Evolutionary conservation across 177 flowering plant species (phyloP).

Genomic region (Vitis hybrid): DNA sequence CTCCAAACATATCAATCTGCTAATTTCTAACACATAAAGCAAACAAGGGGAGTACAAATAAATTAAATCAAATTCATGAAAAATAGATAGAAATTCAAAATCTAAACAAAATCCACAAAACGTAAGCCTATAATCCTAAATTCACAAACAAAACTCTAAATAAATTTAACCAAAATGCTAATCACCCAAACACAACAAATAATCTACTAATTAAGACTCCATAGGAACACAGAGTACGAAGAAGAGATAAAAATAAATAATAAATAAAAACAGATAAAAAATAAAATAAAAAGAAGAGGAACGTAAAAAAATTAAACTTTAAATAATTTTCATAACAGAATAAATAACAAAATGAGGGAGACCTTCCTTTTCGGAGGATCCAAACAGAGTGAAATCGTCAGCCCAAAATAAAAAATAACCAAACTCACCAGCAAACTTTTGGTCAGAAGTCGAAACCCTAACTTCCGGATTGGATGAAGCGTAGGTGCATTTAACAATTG

Average conservation of each 20-base stretch:
- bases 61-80: slow-evolving; percentile 9
- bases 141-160: neutral
- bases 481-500: slow-evolving; percentile 34
- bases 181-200: neutral
- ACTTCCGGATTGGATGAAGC: slow-evolving; percentile 10
- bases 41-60: neutral
- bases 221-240: too few relatives aligned
- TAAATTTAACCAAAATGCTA: neutral
- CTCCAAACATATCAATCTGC: slow-evolving; percentile 57
- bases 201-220: neutral
- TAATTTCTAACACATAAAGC: slow-evolving; percentile 29
- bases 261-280: too few relatives aligned
- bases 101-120: neutral
- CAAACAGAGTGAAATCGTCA: too few relatives aligned
- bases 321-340: too few relatives aligned
- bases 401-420: neutral
- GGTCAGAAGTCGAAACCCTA: slow-evolving; percentile 25
- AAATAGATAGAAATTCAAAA: neutral
- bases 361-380: neutral
- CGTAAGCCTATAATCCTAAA: neutral
- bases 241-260: too few relatives aligned
- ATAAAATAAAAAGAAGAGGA: too few relatives aligned
- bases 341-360: neutral
- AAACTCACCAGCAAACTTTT: slow-evolving; percentile 31
- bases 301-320: too few relatives aligned